A percentile compares a stretch with the other conserved stretches of the same genome.
phyloP scores from a whole-genome alignment of 2,329 filamentous ascomycete genomes.

The Coleophoma crateriformis region DNA sequence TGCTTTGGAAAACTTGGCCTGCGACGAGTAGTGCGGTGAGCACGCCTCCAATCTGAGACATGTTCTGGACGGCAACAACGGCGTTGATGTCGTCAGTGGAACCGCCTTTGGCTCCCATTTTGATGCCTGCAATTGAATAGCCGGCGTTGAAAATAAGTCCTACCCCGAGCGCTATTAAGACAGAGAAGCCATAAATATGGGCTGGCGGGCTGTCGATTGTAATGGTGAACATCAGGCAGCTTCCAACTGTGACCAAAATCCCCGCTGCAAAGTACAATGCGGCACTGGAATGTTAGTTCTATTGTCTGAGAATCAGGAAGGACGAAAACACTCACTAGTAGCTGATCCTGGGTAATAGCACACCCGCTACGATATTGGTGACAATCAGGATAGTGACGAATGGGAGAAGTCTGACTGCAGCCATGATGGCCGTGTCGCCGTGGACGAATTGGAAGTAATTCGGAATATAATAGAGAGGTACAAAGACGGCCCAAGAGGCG shows the following conservation, averaged over 20 bases:
- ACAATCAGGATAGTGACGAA: conserved; percentile 32
- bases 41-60: conserved; percentile 25
- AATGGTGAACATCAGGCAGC: conserved; percentile 21
- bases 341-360: conserved; percentile 30
- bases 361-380: conserved; percentile 30
- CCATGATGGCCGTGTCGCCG: conserved; percentile 24
- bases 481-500: conserved; percentile 30
- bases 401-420: conserved; percentile 32
- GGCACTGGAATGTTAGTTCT: neutral
- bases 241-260: conserved; percentile 15
- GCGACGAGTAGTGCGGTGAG: conserved; percentile 28
- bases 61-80: conserved; percentile 28
- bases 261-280: conserved; percentile 3
- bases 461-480: conserved; percentile 38
- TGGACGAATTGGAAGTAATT: conserved; percentile 42
- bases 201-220: conserved; percentile 12
- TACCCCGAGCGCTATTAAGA: conserved; percentile 32
- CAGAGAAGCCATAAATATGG: conserved; percentile 26
- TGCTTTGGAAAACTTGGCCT: conserved; percentile 29
- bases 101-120: conserved; percentile 12
- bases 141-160: conserved; percentile 21
- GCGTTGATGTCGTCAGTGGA: conserved; percentile 17
- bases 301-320: neutral
- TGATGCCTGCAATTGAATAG: conserved; percentile 17
- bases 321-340: conserved; percentile 10